Base-by-base conservation (phyloP, 2,329 filamentous ascomycete genomes). In the Neurospora sp. region DNA sequence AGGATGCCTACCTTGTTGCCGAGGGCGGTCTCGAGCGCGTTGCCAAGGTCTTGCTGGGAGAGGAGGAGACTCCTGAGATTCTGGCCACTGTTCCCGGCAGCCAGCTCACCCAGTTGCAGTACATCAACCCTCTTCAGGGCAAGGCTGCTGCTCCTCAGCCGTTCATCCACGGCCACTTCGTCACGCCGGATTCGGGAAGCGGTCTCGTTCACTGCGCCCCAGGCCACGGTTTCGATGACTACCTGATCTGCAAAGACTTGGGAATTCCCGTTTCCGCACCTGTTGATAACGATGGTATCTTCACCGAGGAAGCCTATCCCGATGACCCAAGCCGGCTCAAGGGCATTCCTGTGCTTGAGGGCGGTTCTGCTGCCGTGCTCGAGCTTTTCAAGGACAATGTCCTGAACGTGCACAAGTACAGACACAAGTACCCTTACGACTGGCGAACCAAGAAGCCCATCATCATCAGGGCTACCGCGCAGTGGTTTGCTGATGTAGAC, bases 401-500 rank as follows among this genome's bases (percentile, higher is more conserved):
- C 3, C 81, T 97, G 52, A 85, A 86, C 46, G 86, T 86, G 4
- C 91, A 96, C 74, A 84, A 84, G 70, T 91, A 95, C 77, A 85
- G 85, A 68, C 96, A 99, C 83, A 98, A 97, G 79, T 98, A 98
- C 78, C 96, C 96, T 0, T 97, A 98, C 75, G 96, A 99, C 80
- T 99, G 96, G 96, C 87, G 96, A 69, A 97, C 95, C 0, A 99
- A 98, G 80, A 86, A 91, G 74, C 96, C 96, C 1, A 90, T 99
- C 67, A 93, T 99, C 71, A 88, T 96, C 40, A 85, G 96, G 73
- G 95, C 96, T 3, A 99, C 96, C 0, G 92, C 94, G 43, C 96
- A 99, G 80, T 99, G 96, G 96, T 99, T 99, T 77, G 93, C 96
- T 11, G 92, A 98, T 79, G 92, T 97, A 2, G 92, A 86, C 15